A percentile compares a stretch with the other conserved stretches of the same genome.
These are phyloP conservation scores for Acanthamoeba lenticulata DNA, from an alignment of 208 protist genomes.

Conservation along the genomic window DNA sequence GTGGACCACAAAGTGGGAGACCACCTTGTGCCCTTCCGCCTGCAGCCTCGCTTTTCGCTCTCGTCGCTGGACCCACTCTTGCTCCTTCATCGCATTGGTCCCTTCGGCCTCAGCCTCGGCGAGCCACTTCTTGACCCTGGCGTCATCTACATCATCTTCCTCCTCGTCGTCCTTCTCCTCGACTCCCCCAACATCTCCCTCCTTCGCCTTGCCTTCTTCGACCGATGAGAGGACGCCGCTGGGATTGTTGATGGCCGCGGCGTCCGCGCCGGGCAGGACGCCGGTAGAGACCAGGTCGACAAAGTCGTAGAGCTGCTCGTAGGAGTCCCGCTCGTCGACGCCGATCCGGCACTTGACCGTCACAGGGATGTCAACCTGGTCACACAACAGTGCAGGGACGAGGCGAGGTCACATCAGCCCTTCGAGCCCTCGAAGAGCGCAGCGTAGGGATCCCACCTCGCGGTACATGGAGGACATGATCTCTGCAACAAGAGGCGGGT, in stretches of 20 bases:
- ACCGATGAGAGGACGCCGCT: neutral
- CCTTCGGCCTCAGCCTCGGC: neutral
- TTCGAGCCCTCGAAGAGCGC: too few relatives aligned
- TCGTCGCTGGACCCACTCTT: neutral
- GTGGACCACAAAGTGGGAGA: neutral
- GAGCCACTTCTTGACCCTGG: neutral
- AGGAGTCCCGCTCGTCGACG: slow-evolving; percentile 8
- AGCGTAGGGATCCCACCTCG: neutral
- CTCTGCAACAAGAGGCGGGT: slow-evolving; percentile 2
- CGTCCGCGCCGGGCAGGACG: neutral
- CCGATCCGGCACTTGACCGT: slow-evolving; percentile 39
- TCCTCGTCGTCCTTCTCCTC: neutral
- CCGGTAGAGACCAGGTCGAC: neutral
- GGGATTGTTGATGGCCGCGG: neutral
- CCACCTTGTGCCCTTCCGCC: neutral
- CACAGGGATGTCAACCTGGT: neutral
- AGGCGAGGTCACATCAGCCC: neutral
- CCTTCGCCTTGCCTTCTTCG: neutral
- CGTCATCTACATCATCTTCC: neutral
- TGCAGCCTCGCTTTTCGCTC: neutral
- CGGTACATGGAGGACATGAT: neutral
- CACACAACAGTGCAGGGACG: neutral
- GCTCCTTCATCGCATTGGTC: neutral
- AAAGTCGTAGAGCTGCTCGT: neutral
- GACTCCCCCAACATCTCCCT: too few relatives aligned